Base-by-base conservation (phyloP, 1,139 yeast genomes). In the Suhomyces coccinellae region DNA sequence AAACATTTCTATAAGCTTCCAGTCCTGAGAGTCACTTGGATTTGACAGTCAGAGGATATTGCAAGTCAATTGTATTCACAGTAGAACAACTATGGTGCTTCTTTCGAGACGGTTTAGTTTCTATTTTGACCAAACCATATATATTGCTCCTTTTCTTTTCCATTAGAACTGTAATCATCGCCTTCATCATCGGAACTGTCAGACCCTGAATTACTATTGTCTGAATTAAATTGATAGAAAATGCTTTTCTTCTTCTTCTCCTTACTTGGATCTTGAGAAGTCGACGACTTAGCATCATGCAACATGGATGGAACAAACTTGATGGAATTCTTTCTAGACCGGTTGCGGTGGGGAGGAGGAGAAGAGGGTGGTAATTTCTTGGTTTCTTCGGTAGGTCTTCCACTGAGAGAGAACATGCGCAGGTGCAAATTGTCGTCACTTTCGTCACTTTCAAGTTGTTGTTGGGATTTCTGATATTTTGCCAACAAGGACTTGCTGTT, bases 121-220 rank as follows among this genome's bases (percentile, higher is more conserved):
- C 65, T 54, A 49, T 69, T 69, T 48, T 62, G 66, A 3, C 75
- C 74, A 56, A 69, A 69, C 75, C 75, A 69, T 48, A 63, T 56
- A 50, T 67, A 66, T 45, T 55, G 60, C 30, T 53, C 52, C 14
- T 33, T 51, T 36, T 50, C 52, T 38, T 47, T 49, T 9, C 35
- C 40, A 16, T 24, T 36, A n/a, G 27, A 44, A 14, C 38, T 50
- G 26, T 30, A 26, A 13, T 36, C 43, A 13, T 36, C 43, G 14
- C 43, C 52, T 8, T 41, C 42, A 11, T 50, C 52, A 11, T 52
- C 48, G 5, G 44, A 45, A 26, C 41, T 37, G 2, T 47, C 55
- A 3, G 61, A 55, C 33, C 53, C 49, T 3, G 59, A 53, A 35
- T 49, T 56, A 43, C 56, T 52, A 40, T 59, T 57, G 35, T 55